Evolutionary conservation across 1,284 basidiomycete species (phyloP), one percentile per base, ranked within the genome.

Genomic region (Cerrena zonata): DNA sequence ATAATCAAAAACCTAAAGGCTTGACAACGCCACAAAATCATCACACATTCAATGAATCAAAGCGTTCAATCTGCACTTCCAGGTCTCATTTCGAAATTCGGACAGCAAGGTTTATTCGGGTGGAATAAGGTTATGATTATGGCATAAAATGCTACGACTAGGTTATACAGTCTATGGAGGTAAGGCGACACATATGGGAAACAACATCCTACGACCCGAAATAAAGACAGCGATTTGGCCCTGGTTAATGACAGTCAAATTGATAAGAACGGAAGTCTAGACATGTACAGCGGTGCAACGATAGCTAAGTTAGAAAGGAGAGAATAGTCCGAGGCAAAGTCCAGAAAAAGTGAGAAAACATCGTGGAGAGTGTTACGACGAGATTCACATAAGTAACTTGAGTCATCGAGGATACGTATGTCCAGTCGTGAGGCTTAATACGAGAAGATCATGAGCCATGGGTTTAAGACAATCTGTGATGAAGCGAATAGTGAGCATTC

Each of bases 371-470:
- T 40, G 10, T 18, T 5, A 40, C 13, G 39, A 40, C 18, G 39
- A 22, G 7, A 19, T 22, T 11, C n/a, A 36, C n/a, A 36, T n/a
- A 36, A 36, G 34, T 11, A 36, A 11, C 10, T 36, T 10, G 11
- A 36, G 34, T 10, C 10, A 36, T 18, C 39, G 39, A 10, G 39
- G 18, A 22, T 15, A 40, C 13, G 13, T 7, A 10, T 18, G 21
- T 40, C 39, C 5, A 7, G 39, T 7, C 13, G 19, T 15, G 21
- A 40, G 39, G 15, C 18, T 22, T 19, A 86, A 56, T 82, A 84
- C 0, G 78, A 79, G 67, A 86, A 84, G 46, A 84, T 80, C 81
- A 84, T 84, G 45, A 86, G 66, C 80, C 81, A 85, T 0, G 86
- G 86, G 58, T 89, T 89, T 51, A 89, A 75, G 44, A 88, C 78